Conservation (phyloP, 2,329 filamentous ascomycete species). For the Pezicula carpinea region DNA sequence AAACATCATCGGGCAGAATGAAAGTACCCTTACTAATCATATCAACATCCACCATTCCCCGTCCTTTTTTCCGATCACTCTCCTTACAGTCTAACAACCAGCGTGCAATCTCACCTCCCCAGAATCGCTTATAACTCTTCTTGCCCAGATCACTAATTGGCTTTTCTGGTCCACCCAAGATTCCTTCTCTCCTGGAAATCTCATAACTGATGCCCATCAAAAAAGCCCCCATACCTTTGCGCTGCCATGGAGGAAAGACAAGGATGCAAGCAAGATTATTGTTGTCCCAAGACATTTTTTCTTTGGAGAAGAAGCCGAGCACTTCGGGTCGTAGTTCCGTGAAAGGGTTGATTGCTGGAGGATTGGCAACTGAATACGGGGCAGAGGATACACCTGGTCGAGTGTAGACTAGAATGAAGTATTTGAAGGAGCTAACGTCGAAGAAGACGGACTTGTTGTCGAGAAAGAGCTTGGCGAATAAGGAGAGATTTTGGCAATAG, state of each 20-base stretch:
- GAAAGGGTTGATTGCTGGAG: conserved; percentile 21
- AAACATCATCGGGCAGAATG: conserved; percentile 80
- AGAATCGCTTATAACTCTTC: conserved; percentile 79
- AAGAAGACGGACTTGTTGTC: conserved; percentile 99
- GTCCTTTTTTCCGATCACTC: conserved; percentile 19
- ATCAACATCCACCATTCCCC: conserved; percentile 55
- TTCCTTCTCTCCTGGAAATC: conserved; percentile 75
- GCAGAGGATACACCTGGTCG: conserved; percentile 34
- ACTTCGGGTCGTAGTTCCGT: conserved; percentile 43
- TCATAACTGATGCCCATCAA: conserved; percentile 94
- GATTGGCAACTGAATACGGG: conserved; percentile 1
- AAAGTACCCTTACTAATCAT: conserved; percentile 75
- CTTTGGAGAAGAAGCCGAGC: conserved; percentile 97
- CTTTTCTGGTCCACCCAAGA: conserved; percentile 89
- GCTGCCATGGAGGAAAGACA: conserved; percentile 93
- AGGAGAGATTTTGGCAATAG: conserved; percentile 90
- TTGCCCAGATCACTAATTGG: conserved; percentile 82
- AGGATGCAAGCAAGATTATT: conserved; percentile 97
- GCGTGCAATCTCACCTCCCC: conserved; percentile 79
- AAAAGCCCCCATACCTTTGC: conserved; percentile 79
- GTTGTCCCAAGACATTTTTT: conserved; percentile 98
- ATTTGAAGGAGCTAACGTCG: conserved; percentile 90
- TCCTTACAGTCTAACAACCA: conserved; percentile 44
- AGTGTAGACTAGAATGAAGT: conserved; percentile 83
- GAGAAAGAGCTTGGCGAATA: conserved; percentile 96